phyloP scores from a whole-genome alignment of 2,329 filamentous ascomycete species.

The Lachnellula hyalina region DNA sequence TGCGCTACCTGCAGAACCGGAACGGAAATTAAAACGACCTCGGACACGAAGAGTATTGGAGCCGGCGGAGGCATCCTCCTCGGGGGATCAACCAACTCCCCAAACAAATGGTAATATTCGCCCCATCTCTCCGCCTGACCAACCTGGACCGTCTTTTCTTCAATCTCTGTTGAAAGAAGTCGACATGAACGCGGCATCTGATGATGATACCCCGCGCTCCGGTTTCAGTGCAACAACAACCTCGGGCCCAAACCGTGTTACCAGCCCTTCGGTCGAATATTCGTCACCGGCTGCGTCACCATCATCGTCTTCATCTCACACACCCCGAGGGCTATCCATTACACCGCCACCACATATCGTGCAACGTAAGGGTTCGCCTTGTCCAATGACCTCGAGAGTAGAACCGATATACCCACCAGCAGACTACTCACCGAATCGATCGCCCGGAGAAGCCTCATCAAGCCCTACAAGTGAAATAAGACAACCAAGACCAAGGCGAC shows the following conservation, averaged over 20 bases:
- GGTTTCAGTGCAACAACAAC: conserved; percentile 16
- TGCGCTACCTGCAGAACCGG: conserved; percentile 55
- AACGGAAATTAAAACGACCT: conserved; percentile 82
- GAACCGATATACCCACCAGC: conserved; percentile 70
- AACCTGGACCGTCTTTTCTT: conserved; percentile 67
- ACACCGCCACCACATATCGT: conserved; percentile 64
- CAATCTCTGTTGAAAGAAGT: conserved; percentile 86
- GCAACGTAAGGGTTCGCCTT: conserved; percentile 58
- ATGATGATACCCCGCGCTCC: conserved; percentile 45
- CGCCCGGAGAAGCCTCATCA: conserved; percentile 32
- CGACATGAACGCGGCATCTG: conserved; percentile 56
- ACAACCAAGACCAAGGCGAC: conserved; percentile 29
- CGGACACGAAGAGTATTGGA: conserved; percentile 66
- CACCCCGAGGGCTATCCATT: conserved; percentile 59
- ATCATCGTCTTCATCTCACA: conserved; percentile 58
- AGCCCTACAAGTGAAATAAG: conserved; percentile 26
- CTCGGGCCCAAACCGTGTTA: conserved; percentile 21
- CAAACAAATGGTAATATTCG: conserved; percentile 22
- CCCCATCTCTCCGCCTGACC: conserved; percentile 17
- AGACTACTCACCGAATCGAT: conserved; percentile 64
- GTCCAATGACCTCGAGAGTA: conserved; percentile 64
- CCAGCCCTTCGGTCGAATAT: conserved; percentile 35
- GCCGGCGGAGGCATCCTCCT: conserved; percentile 37
- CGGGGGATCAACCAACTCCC: conserved; percentile 33
- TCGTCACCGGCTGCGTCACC: conserved; percentile 67